phyloP scores from a whole-genome alignment of 768 basidiomycete species.

The Podaxis sp. region DNA sequence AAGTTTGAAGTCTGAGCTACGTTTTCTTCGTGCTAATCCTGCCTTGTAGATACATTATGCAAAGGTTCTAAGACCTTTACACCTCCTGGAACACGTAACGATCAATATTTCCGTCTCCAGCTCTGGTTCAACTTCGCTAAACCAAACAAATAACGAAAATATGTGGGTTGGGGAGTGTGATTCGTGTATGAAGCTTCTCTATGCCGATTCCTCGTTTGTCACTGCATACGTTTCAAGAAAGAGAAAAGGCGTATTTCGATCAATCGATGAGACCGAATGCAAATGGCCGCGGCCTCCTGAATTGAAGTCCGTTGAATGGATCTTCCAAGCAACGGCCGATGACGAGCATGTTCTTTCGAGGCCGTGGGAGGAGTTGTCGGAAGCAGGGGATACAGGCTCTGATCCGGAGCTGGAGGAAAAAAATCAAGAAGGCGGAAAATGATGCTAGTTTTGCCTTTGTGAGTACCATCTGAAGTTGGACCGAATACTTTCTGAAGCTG shows the following conservation, averaged over 20 bases:
- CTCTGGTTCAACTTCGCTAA: background rate
- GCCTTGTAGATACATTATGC: constrained; percentile 7
- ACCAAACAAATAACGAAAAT: background rate
- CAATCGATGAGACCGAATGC: background rate
- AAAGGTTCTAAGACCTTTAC: background rate
- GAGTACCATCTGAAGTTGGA: background rate
- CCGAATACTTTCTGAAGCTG: background rate
- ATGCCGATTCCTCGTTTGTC: background rate
- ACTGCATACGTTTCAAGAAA: background rate
- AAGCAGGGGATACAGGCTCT: background rate
- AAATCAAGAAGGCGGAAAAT: background rate
- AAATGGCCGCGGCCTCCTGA: background rate
- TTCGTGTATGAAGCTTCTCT: background rate
- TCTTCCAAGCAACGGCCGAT: background rate
- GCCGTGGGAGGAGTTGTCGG: background rate
- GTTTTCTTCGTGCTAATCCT: background rate
- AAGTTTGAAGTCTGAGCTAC: background rate
- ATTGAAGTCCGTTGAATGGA: constrained; percentile 1
- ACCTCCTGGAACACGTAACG: background rate
- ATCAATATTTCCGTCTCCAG: background rate
- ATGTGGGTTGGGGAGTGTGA: constrained; percentile 14
- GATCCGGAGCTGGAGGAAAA: background rate
- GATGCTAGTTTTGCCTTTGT: background rate
- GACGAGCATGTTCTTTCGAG: background rate
- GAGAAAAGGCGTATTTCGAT: background rate